Evolutionary conservation across 768 basidiomycete genomes (phyloP), one percentile per base, ranked within the genome.

Genomic region (Tulasnella sp.): DNA sequence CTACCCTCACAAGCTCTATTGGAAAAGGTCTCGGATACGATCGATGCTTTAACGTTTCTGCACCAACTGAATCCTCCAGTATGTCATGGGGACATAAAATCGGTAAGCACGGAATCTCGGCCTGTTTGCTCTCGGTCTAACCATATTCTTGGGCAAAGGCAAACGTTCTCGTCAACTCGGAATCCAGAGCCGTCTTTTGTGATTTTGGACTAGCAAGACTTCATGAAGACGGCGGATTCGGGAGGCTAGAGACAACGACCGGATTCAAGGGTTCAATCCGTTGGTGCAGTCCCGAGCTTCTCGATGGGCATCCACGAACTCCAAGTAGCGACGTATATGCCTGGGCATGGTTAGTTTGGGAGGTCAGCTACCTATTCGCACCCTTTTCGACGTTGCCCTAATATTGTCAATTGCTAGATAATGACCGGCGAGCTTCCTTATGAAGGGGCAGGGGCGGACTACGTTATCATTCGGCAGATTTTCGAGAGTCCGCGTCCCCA

Each of bases 241-340:
- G 36, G n/a, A 46, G 42, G 21, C 6, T 76, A 9, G 36, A 44
- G 24, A 76, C 75, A 9, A 5, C 75, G 7, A 46, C 34, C 18
- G 75, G 75, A 0, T 76, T 76, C 44, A 76, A 56, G 36, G 75
- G 75, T 2, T 76, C 75, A 7, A 76, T 76, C 24, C 40, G 44
- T 7, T 76, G 52, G 44, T 76, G 75, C 48, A 76, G 75, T 58
- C 75, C 75, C 6, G 75, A 76, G 48, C 21, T 76, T 2, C 75
- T 76, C 9, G 44, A 76, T 12, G 75, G 75, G 18, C 44, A 76
- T 6, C 52, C 75, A 12, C 24, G 75, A 10, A 46, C 75, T 3
- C 3, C 48, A 9, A 42, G 21, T 21, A 76, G 75, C 36, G 75
- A 76, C n/a, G 19, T 76, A 44, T 76, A 46, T 24, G 75, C 75